These are phyloP conservation scores for Cardiospermum halicacabum DNA, from an alignment of 345 rosid species.

Conservation along the genomic window DNA sequence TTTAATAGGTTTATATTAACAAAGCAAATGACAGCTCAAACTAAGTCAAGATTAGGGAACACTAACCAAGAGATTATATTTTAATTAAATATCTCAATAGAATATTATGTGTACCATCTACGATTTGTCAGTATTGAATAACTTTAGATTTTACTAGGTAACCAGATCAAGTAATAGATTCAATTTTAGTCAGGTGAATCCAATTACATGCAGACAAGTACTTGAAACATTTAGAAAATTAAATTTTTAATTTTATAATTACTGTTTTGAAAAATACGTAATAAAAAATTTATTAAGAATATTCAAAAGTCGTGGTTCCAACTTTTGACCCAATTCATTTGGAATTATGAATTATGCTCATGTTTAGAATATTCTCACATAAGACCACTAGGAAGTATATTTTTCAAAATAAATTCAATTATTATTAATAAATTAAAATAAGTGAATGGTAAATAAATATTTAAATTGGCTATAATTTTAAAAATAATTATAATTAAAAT, in stretches of 20 bases:
- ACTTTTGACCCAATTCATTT: neutral
- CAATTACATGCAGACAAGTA: neutral
- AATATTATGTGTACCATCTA: neutral
- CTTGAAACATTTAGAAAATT: no score
- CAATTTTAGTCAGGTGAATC: neutral
- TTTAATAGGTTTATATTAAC: neutral
- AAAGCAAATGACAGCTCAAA: conserved; percentile 2
- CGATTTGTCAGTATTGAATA: neutral
- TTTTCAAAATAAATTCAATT: no score
- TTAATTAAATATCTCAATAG: neutral
- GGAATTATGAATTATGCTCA: neutral
- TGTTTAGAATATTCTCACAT: no score
- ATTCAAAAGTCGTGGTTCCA: neutral
- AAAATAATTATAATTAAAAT: no score
- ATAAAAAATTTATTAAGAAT: no score
- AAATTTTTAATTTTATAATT: no score
- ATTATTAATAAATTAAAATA: no score
- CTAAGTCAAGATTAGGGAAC: neutral
- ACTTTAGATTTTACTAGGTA: neutral
- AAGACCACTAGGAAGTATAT: no score
- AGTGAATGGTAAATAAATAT: no score
- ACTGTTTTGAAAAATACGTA: no score
- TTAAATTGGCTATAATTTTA: no score
- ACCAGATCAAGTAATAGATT: neutral
- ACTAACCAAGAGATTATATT: neutral